Percentiles rank a stretch among this genome's conserved stretches.
Conservation (phyloP, 805 yeast species). For the Millerozyma miso region DNA sequence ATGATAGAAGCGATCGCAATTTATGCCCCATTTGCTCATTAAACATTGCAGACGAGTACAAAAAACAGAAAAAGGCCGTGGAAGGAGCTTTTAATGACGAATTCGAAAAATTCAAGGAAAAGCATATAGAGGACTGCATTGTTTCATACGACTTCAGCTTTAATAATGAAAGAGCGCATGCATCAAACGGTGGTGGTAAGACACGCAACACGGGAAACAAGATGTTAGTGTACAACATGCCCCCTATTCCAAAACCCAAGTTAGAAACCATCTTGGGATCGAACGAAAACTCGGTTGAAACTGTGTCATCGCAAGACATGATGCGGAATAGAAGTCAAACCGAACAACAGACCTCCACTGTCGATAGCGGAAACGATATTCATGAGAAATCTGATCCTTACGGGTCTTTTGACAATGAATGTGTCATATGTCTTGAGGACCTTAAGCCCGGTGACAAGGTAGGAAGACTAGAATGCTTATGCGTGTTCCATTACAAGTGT, state of each 20-base stretch:
- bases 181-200: constrained; percentile 9
- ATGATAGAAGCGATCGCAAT: constrained; percentile 26
- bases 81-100: constrained; percentile 14
- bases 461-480: constrained; percentile 88
- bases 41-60: constrained; percentile 22
- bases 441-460: constrained; percentile 82
- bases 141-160: constrained; percentile 65
- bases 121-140: constrained; percentile 71
- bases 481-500: constrained; percentile 90
- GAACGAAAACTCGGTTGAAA: constrained; percentile 15
- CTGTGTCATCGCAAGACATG: constrained; percentile 7
- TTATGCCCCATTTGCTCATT: constrained; percentile 40
- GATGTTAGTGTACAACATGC: constrained; percentile 75
- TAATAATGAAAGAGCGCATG: constrained; percentile 33
- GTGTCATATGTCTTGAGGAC: constrained; percentile 92
- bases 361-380: neutral
- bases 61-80: constrained; percentile 10
- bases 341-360: constrained; percentile 11
- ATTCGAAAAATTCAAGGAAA: constrained; percentile 45
- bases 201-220: constrained; percentile 48
- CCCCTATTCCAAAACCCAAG: constrained; percentile 42
- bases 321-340: constrained; percentile 4
- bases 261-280: constrained; percentile 25
- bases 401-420: constrained; percentile 57
- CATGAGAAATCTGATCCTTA: constrained; percentile 13